Conservation (phyloP, 345 rosid genomes). For the Litchi chinensis region DNA sequence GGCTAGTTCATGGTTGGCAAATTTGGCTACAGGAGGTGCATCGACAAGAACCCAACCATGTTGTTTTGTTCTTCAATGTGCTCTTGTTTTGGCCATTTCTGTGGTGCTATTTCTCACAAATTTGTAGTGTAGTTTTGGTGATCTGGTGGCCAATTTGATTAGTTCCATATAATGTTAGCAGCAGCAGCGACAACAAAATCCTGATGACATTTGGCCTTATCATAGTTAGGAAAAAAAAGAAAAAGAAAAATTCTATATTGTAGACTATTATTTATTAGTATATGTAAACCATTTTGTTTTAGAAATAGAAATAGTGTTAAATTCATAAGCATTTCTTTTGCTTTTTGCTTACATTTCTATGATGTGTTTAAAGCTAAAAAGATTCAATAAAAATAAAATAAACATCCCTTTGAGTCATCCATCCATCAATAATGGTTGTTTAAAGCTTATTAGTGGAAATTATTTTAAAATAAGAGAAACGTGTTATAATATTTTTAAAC, state of each 20-base stretch:
- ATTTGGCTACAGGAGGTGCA: conserved; percentile 47
- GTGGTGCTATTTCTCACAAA: conserved; percentile 15
- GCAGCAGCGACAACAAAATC: background rate
- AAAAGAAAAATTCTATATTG: conserved; percentile 24
- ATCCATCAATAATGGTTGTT: background rate
- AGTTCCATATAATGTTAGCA: too few species aligned
- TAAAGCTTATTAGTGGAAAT: background rate
- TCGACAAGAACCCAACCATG: conserved; percentile 28
- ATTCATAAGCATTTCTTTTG: background rate
- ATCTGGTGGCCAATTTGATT: background rate
- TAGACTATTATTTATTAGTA: conserved; percentile 5
- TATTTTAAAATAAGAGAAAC: too few species aligned
- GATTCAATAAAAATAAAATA: conserved; percentile 3
- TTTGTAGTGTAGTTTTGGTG: conserved; percentile 7
- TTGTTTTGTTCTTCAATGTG: conserved; percentile 14
- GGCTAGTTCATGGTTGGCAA: conserved; percentile 54
- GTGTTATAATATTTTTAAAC: too few species aligned
- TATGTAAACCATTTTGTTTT: conserved; percentile 4
- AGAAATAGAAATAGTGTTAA: conserved; percentile 20
- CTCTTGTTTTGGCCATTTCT: conserved; percentile 24
- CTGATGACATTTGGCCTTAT: background rate
- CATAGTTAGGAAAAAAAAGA: conserved; percentile 2
- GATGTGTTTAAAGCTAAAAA: background rate
- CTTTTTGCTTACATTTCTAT: background rate
- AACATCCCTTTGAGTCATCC: background rate